Conservation (phyloP, 768 basidiomycete genomes). For the Naematelia encephala region DNA sequence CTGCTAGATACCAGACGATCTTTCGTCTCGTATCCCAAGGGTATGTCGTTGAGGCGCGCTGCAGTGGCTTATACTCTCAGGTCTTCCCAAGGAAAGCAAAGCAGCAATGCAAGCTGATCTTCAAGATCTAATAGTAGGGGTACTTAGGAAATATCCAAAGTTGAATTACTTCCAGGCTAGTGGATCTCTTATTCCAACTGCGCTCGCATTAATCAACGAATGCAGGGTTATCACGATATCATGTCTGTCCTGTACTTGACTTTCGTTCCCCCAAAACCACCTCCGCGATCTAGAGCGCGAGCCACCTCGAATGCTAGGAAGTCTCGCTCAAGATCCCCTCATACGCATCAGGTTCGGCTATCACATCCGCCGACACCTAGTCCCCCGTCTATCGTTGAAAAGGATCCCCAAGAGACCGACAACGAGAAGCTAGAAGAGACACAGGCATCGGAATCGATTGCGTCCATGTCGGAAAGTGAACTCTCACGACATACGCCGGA, state of each 20-base stretch:
- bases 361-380: neutral
- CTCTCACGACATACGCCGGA: conserved; percentile 18
- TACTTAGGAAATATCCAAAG: conserved; percentile 69
- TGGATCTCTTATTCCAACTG: neutral
- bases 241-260: conserved; percentile 65
- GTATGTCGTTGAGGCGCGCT: conserved; percentile 54
- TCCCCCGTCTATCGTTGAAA: neutral
- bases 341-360: neutral
- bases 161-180: conserved; percentile 79
- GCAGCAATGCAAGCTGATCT: conserved; percentile 61
- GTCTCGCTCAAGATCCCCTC: neutral
- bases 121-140: conserved; percentile 66
- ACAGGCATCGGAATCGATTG: neutral
- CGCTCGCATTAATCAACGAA: neutral
- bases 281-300: conserved; percentile 12
- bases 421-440: neutral
- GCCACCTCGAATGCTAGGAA: neutral
- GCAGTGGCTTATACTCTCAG: conserved; percentile 27
- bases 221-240: conserved; percentile 87
- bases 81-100: conserved; percentile 49
- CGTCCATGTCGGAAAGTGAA: neutral
- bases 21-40: conserved; percentile 88
- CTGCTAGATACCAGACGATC: conserved; percentile 84
- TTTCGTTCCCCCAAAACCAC: conserved; percentile 32
- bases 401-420: neutral